phyloP scores from a whole-genome alignment of 2,329 filamentous ascomycete species.

The Bipolaris gigantea region DNA sequence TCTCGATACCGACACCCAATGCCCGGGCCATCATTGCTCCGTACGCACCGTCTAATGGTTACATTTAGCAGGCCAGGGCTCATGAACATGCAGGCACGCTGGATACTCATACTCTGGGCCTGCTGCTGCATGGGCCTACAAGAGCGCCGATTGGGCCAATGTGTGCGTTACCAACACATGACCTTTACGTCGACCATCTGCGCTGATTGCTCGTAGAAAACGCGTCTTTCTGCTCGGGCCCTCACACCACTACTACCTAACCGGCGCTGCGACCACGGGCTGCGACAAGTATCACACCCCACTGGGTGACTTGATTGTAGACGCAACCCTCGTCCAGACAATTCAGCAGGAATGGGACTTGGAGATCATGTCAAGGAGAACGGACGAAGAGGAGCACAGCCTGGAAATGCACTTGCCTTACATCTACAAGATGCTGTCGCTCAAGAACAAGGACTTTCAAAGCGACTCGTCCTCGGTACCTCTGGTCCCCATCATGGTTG shows the following conservation, averaged over 20 bases:
- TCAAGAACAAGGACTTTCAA: constrained; percentile 37
- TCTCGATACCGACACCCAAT: constrained; percentile 66
- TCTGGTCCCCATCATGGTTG: constrained; percentile 84
- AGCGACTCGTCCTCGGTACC: constrained; percentile 63
- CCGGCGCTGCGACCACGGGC: constrained; percentile 73
- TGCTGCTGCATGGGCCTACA: constrained; percentile 94
- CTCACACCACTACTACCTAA: constrained; percentile 83
- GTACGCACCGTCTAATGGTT: constrained; percentile 59
- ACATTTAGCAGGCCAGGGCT: constrained; percentile 18
- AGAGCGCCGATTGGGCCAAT: constrained; percentile 76
- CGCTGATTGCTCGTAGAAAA: constrained; percentile 56
- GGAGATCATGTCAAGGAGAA: constrained; percentile 59
- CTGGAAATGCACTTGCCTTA: constrained; percentile 97
- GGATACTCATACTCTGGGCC: constrained; percentile 91
- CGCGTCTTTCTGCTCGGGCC: constrained; percentile 91
- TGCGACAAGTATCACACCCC: constrained; percentile 74
- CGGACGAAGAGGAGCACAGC: constrained; percentile 85
- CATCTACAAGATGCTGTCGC: constrained; percentile 75
- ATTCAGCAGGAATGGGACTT: constrained; percentile 35
- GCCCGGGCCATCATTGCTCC: constrained; percentile 90
- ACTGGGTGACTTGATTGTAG: constrained; percentile 69
- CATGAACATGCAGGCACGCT: constrained; percentile 69
- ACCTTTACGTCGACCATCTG: neutral
- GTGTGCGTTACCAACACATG: constrained; percentile 54
- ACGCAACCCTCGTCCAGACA: constrained; percentile 59